Base-by-base conservation (phyloP, 2,329 filamentous ascomycete genomes). In the Ceratocystis ficicola region DNA sequence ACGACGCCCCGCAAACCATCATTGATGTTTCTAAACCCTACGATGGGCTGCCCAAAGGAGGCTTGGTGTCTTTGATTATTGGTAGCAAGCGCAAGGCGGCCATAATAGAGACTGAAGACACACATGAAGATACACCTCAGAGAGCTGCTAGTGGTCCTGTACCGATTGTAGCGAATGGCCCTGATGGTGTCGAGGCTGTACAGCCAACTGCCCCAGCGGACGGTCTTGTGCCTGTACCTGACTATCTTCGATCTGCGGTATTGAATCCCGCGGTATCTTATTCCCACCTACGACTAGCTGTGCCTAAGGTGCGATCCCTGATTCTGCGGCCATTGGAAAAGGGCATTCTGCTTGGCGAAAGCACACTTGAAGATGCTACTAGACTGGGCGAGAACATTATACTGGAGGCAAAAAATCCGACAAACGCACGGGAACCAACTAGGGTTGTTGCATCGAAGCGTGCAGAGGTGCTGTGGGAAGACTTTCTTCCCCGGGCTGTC, bases 11-110 rank as follows among this genome's bases (percentile, higher is more conserved):
- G 0, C 88, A 92, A 71, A 88, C 89, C 10, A 86, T 93, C 22
- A 77, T 99, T 7, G 94, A 99, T 74, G 80, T 99, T 1, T 94
- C 90, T 17, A 95, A 94, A 72, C 94, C 94, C 0, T 96, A 92
- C 69, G 93, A 99, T 70, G 92, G 93, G 1, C 80, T 97, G 52
- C 94, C 94, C 0, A 90, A 89, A 73, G 94, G 94, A 28, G 94
- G 94, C 2, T 81, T 99, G 20, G 85, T 89, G 1, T 83, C 90
- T 1, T 84, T 99, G 77, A 78, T 99, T 0, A 82, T 97, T 22
- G 94, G 94, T 0, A 99, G 96, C 73, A 99, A 97, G 76, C 83
- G 94, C 30, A 96, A 94, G 72, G 85, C 88, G 61, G 82, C 85
- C 17, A 81, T 83, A 5, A 63, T 50, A 8, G 89, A 95, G 67